Evolutionary conservation across 2,329 filamentous ascomycete species (phyloP), one percentile per base, ranked within the genome.

Genomic region (Colletotrichum sp.): DNA sequence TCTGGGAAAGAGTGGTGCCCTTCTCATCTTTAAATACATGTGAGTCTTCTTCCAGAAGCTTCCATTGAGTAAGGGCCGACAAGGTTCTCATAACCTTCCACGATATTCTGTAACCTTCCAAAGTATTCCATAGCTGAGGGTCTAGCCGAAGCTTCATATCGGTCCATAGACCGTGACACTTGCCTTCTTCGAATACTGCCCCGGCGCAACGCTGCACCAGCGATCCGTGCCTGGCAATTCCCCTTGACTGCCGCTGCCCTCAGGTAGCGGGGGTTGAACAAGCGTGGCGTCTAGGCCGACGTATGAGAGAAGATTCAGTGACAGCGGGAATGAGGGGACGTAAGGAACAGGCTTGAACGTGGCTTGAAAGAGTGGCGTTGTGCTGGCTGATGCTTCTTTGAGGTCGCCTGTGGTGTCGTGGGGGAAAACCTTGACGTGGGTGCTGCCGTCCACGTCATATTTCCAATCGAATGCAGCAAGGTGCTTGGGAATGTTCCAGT

Each of bases 401-500:
- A 74, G 18, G 69, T 82, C 80, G 27, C 69, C 75, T 3, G 74
- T 73, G 1, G 78, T 82, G 77, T 87, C 85, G 73, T 86, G 80
- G 3, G 87, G 87, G 76, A 82, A 87, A 34, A 90, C 85, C 51
- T 85, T 81, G 72, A 89, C 83, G 9, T 78, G 80, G 21, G 81
- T 83, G 34, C 82, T 80, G 36, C 82, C 82, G 72, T 84, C 79
- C 8, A 81, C 72, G 38, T 81, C 75, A 21, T 82, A 77, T 16
- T 80, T 79, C 83, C 87, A 90, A 16, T 84, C 83, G 77, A 90
- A 90, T 13, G 81, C 81, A 43, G 89, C 89, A 16, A 90, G 83
- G 70, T 90, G 87, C 76, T 90, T 90, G 15, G 88, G 88, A 34
- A 88, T 86, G 76, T 89, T 89, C 88, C 88, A 90, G 74, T 89